phyloP scores from a whole-genome alignment of 768 basidiomycete species.

The Trichaptum fuscoviolaceum region DNA sequence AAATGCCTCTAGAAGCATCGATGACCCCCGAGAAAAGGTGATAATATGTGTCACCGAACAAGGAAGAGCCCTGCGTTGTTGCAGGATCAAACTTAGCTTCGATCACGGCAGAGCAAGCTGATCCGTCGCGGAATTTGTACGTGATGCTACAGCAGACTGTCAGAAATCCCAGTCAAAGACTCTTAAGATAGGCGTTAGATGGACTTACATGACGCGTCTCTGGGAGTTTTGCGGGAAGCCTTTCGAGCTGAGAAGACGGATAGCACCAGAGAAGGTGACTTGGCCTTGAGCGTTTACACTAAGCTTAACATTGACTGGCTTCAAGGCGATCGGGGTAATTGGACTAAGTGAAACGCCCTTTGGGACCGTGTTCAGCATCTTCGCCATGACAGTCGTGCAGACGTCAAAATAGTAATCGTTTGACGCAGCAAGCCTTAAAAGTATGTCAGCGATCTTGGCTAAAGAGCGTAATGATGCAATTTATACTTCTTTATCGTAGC shows the following conservation, averaged over 20 bases:
- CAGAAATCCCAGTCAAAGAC: not conserved
- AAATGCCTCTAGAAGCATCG: not conserved
- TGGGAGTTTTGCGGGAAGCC: not conserved
- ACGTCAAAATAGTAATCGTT: slow-evolving; percentile 27
- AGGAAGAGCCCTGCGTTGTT: not conserved
- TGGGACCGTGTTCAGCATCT: slow-evolving; percentile 48
- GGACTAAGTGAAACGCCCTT: slow-evolving; percentile 39
- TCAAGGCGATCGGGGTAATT: slow-evolving; percentile 19
- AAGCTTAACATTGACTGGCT: slow-evolving; percentile 1
- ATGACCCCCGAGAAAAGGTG: not conserved
- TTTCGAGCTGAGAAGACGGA: slow-evolving; percentile 1
- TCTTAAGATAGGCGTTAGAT: not conserved
- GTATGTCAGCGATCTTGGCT: slow-evolving; percentile 4
- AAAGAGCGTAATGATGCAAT: slow-evolving; percentile 6
- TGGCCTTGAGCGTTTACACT: not conserved
- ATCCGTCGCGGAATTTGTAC: not conserved
- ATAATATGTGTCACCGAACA: slow-evolving; percentile 3
- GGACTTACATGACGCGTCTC: not conserved
- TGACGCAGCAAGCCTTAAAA: not conserved
- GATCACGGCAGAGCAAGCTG: not conserved
- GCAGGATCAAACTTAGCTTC: not conserved
- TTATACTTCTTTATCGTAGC: slow-evolving; percentile 34
- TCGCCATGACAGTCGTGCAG: slow-evolving; percentile 35
- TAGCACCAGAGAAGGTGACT: not conserved
- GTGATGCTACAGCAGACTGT: not conserved